These are phyloP conservation scores for Balansia obtecta DNA, from an alignment of 2,329 filamentous ascomycete species.

Conservation along the genomic window DNA sequence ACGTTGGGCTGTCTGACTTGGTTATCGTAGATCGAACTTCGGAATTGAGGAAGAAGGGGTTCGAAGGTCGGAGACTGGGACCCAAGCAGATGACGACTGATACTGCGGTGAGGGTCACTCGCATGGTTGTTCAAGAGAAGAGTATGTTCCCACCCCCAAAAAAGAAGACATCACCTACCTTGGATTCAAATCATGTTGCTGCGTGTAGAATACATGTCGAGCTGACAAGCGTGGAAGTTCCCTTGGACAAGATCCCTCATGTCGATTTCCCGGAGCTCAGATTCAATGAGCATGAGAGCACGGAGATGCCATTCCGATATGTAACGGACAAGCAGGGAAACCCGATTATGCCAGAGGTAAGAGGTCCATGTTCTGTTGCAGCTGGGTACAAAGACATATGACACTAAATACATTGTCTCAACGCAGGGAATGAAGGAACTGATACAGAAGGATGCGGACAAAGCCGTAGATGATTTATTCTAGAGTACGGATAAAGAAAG, in stretches of 20 bases:
- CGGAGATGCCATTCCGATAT: slow-evolving; percentile 96
- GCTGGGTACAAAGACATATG: background rate
- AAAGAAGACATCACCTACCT: background rate
- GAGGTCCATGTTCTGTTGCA: slow-evolving; percentile 10
- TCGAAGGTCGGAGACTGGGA: slow-evolving; percentile 72
- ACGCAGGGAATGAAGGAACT: slow-evolving; percentile 83
- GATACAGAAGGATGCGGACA: slow-evolving; percentile 88
- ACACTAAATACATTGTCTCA: slow-evolving; percentile 8
- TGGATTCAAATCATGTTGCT: background rate
- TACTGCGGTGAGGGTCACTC: slow-evolving; percentile 86
- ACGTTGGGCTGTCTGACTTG: slow-evolving; percentile 2
- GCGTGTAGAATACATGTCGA: background rate
- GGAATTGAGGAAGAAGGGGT: slow-evolving; percentile 91
- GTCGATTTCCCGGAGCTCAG: slow-evolving; percentile 81
- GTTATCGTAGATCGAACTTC: slow-evolving; percentile 67
- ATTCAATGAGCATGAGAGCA: slow-evolving; percentile 85
- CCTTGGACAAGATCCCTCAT: slow-evolving; percentile 68
- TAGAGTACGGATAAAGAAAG: slow-evolving; percentile 21
- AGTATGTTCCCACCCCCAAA: slow-evolving; percentile 36
- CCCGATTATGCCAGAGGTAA: slow-evolving; percentile 84
- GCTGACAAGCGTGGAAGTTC: slow-evolving; percentile 36
- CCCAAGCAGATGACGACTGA: slow-evolving; percentile 98
- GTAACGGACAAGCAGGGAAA: slow-evolving; percentile 63
- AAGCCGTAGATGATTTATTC: slow-evolving; percentile 77
- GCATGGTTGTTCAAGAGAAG: slow-evolving; percentile 75